phyloP scores from a whole-genome alignment of 169 alveolate genomes.

The Plasmodium vinckei region DNA sequence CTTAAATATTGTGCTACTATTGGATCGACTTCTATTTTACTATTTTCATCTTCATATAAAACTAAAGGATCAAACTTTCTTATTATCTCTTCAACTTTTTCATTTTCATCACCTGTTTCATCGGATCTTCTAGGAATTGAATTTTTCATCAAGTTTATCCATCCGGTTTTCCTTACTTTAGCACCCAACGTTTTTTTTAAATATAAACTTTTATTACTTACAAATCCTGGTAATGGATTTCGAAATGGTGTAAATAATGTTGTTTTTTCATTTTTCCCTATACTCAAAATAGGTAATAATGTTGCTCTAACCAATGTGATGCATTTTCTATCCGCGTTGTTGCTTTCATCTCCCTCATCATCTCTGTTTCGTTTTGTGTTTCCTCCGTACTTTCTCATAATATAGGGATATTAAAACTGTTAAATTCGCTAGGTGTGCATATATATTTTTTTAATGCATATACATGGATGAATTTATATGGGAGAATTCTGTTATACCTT shows the following conservation, averaged over 20 bases:
- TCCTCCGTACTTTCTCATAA: conserved; percentile 42
- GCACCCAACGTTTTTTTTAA: conserved; percentile 46
- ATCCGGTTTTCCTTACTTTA: conserved; percentile 54
- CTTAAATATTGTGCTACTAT: conserved; percentile 82
- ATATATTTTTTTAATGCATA: neutral
- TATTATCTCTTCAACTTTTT: conserved; percentile 17
- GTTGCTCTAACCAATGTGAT: conserved; percentile 67
- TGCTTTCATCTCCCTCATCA: neutral
- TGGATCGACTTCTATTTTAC: conserved; percentile 79
- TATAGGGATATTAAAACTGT: neutral
- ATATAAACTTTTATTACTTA: conserved; percentile 34
- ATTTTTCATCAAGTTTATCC: conserved; percentile 45
- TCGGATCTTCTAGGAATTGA: conserved; percentile 55
- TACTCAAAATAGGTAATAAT: conserved; percentile 50
- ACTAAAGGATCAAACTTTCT: conserved; percentile 36
- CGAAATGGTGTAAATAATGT: conserved; percentile 59
- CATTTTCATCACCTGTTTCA: conserved; percentile 28
- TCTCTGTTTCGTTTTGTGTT: conserved; percentile 28
- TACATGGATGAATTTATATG: neutral
- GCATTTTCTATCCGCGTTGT: conserved; percentile 24
- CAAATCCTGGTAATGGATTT: conserved; percentile 68
- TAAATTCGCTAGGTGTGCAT: neutral
- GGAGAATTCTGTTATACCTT: too few species aligned
- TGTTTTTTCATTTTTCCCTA: conserved; percentile 66
- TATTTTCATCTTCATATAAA: conserved; percentile 48